Percentiles rank a stretch among this genome's conserved stretches.
phyloP scores from a whole-genome alignment of 805 yeast genomes.

The Starmerella bacillaris region DNA sequence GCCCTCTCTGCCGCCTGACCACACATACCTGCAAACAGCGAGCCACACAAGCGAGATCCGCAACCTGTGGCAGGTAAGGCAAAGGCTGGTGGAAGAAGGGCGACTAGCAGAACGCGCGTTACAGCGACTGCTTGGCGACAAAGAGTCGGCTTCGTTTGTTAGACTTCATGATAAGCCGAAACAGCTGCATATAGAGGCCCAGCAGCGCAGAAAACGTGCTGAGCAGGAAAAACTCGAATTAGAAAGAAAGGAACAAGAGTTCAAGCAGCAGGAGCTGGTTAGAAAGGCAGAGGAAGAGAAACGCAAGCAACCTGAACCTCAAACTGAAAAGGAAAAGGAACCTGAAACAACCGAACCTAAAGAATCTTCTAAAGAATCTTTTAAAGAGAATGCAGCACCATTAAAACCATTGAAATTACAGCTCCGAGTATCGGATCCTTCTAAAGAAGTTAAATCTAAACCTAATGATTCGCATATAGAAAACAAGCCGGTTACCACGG shows the following conservation, averaged over 20 bases:
- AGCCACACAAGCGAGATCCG: slow-evolving; percentile 41
- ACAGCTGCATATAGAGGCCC: slow-evolving; percentile 4
- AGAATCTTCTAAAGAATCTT: background rate
- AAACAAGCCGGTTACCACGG: background rate
- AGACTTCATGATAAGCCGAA: slow-evolving; percentile 6
- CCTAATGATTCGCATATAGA: too few relatives aligned
- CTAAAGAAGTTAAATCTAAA: background rate
- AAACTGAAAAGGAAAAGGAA: background rate
- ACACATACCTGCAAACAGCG: slow-evolving; percentile 70
- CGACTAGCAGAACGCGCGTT: slow-evolving; percentile 64
- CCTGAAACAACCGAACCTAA: background rate
- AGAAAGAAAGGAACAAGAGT: background rate
- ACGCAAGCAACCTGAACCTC: too few relatives aligned
- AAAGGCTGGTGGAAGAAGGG: slow-evolving; percentile 63
- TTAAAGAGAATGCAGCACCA: too few relatives aligned
- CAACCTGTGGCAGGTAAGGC: slow-evolving; percentile 54
- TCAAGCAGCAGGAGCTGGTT: background rate
- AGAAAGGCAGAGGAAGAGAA: background rate
- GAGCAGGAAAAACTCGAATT: background rate
- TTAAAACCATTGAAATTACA: background rate
- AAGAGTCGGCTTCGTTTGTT: slow-evolving; percentile 15
- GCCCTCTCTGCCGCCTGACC: slow-evolving; percentile 86
- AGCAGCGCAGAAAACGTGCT: background rate
- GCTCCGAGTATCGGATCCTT: background rate
- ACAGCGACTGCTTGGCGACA: slow-evolving; percentile 32